Conservation (phyloP, 257 asterid genomes). For the Plantago ovata region DNA sequence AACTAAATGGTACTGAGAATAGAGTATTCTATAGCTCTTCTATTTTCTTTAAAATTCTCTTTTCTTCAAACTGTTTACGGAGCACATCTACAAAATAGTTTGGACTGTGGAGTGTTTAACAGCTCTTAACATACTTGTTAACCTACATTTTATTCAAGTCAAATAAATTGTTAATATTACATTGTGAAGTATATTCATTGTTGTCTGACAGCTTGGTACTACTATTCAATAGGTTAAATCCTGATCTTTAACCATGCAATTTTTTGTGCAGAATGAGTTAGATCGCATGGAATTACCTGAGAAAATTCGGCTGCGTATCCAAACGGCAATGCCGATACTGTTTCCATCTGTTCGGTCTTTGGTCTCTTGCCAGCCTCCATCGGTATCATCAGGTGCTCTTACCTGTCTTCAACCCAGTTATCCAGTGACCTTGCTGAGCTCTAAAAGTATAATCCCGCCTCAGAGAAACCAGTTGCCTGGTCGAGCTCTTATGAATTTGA, state of each 20-base stretch:
- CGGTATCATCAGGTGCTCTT: constrained; percentile 58
- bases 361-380: constrained; percentile 75
- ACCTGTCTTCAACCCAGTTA: constrained; percentile 69
- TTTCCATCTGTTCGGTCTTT: constrained; percentile 47
- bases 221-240: background rate
- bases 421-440: constrained; percentile 39
- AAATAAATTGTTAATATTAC: no score
- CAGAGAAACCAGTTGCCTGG: constrained; percentile 51
- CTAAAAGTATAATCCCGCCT: constrained; percentile 39
- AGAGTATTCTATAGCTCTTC: no score
- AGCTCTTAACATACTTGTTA: no score
- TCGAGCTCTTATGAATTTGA: constrained; percentile 46
- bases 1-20: no score
- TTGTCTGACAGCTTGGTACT: no score
- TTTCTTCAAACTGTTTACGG: no score
- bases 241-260: background rate
- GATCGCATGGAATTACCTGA: constrained; percentile 89
- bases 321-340: constrained; percentile 83
- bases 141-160: no score
- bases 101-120: no score
- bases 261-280: constrained; percentile 71
- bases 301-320: constrained; percentile 74
- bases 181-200: no score
- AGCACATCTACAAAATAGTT: no score
- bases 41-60: no score